Base-by-base conservation (phyloP, 2,329 filamentous ascomycete genomes). In the Exophiala sp. region DNA sequence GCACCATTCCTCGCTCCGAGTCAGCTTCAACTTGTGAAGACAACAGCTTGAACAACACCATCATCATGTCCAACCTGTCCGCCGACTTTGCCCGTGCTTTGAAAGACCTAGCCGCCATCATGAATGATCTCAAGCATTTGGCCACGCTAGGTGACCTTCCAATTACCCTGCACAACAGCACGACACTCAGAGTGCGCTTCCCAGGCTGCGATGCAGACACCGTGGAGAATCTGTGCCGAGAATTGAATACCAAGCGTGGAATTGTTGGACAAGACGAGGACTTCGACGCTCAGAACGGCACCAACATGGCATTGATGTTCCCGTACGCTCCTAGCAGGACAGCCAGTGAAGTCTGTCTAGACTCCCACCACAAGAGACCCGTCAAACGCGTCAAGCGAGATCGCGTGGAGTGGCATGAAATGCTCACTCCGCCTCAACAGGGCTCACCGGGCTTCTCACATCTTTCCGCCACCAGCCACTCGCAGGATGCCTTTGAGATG, bases 81-180 rank as follows among this genome's bases (percentile, higher is more conserved):
- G 82, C 86, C 41, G 94, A 99, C 73, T 96, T 99, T 69, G 87
- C 88, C 2, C 86, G 90, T 48, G 86, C 90, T 1, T 73, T 96
- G 56, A 89, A 92, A 71, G 91, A 96, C 61, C 78, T 96, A 14
- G 84, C 88, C 2, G 82, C 84, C 5, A 81, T 92, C 1, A 80
- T 94, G 65, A 87, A 86, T 47, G 94, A 99, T 65, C 77, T 99
- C 5, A 87, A 89, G 65, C 83, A 83, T 34, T 76, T 99, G 1
- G 82, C 90, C 0, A 74, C 78, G 0, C 71, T 97, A 1, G 94
- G 94, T 1, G 91, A 96, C 66, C 74, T 99, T 16, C 91, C 92
- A 0, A 83, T 97, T 33, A 78, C 83, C 0, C 79, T 96, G 48
- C 83, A 89, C 50, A 79, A 81, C 35, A 76, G 80, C 33, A 83